phyloP scores from a whole-genome alignment of 1,284 basidiomycete genomes.

The Ganoderma boninense region DNA sequence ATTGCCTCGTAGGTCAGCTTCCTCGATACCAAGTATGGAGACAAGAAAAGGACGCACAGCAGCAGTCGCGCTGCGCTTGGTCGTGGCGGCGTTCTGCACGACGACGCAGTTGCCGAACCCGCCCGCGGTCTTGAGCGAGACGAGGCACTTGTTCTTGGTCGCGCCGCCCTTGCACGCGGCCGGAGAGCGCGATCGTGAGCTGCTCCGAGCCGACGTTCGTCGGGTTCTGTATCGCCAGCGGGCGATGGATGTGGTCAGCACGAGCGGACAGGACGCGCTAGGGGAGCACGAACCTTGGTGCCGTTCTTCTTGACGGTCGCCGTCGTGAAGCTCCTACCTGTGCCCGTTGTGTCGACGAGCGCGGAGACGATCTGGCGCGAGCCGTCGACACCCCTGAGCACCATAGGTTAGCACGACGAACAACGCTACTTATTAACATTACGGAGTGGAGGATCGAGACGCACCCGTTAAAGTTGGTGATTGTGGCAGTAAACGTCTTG shows the following conservation, averaged over 20 bases:
- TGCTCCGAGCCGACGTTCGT: conserved; percentile 45
- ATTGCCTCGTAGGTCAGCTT: background rate
- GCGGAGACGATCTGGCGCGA: conserved; percentile 51
- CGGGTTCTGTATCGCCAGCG: conserved; percentile 36
- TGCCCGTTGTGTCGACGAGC: conserved; percentile 46
- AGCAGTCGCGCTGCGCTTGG: conserved; percentile 1
- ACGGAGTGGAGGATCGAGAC: conserved; percentile 21
- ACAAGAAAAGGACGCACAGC: background rate
- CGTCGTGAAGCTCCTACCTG: conserved; percentile 45
- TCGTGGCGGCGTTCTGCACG: conserved; percentile 32
- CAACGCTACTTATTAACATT: no score
- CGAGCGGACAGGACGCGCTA: background rate
- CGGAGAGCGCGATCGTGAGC: conserved; percentile 53
- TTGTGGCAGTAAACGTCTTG: conserved; percentile 52
- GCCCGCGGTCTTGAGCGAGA: conserved; percentile 52
- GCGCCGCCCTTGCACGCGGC: conserved; percentile 57
- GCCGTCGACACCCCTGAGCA: conserved; percentile 51
- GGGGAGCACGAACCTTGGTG: conserved; percentile 36
- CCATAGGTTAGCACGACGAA: background rate
- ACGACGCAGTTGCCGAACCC: conserved; percentile 64
- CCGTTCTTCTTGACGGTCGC: conserved; percentile 49
- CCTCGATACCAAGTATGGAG: background rate
- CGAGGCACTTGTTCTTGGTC: conserved; percentile 53
- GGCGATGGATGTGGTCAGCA: background rate
- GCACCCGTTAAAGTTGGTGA: conserved; percentile 61